Percentiles rank a stretch among this genome's conserved stretches.
These are phyloP conservation scores for Trichoderma endophyticum DNA, from an alignment of 2,329 filamentous ascomycete species.

Conservation along the genomic window DNA sequence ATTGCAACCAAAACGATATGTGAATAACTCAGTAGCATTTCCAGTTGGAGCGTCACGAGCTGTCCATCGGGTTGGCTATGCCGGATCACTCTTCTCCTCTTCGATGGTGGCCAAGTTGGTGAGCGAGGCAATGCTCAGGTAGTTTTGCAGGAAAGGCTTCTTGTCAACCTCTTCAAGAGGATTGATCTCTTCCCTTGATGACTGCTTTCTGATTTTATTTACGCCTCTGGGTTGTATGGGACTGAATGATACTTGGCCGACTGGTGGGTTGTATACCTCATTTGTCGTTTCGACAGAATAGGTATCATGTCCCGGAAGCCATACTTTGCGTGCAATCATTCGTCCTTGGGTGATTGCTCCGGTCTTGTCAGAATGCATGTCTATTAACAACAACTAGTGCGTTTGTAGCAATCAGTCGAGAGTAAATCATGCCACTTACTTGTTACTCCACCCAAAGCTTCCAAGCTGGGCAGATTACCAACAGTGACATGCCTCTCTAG, in stretches of 20 bases:
- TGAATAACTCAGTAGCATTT: constrained; percentile 57
- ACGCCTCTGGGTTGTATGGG: constrained; percentile 22
- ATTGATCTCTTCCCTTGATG: constrained; percentile 20
- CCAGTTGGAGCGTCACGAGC: constrained; percentile 51
- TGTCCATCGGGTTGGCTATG: constrained; percentile 34
- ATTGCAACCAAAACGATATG: constrained; percentile 49
- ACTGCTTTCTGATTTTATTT: constrained; percentile 14
- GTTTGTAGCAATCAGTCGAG: too few relatives aligned
- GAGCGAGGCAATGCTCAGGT: constrained; percentile 55
- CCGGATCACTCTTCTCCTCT: constrained; percentile 36
- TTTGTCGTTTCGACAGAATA: constrained; percentile 32
- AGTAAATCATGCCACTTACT: constrained; percentile 34
- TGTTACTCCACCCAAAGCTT: constrained; percentile 49
- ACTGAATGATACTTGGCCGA: constrained; percentile 24
- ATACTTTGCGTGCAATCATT: constrained; percentile 32
- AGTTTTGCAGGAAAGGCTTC: constrained; percentile 44
- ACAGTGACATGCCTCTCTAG: constrained; percentile 47
- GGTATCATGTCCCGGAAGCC: constrained; percentile 30
- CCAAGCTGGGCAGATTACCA: constrained; percentile 45
- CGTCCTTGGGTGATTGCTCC: constrained; percentile 36
- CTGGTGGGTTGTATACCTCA: constrained; percentile 31
- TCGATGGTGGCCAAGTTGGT: constrained; percentile 61
- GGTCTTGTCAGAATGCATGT: constrained; percentile 33
- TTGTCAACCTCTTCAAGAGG: constrained; percentile 39
- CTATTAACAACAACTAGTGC: too few relatives aligned